Conservation (phyloP, 1,284 basidiomycete species). For the Naganishia albida region DNA sequence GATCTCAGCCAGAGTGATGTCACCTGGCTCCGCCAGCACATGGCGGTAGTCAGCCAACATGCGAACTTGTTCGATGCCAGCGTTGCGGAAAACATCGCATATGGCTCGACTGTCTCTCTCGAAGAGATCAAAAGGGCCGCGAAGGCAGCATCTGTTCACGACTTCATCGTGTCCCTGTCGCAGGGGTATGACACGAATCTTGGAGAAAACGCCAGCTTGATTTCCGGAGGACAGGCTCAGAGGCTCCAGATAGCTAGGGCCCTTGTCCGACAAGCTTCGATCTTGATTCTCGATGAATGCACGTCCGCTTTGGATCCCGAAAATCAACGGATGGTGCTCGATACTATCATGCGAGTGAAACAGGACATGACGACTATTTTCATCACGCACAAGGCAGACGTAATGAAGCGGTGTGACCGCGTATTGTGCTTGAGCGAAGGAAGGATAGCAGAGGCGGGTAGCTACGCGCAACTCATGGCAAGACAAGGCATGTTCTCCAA, state of each 20-base stretch:
- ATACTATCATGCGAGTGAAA: conserved; percentile 69
- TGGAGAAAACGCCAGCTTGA: conserved; percentile 81
- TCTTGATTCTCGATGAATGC: conserved; percentile 93
- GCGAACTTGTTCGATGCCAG: conserved; percentile 83
- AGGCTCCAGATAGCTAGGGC: conserved; percentile 89
- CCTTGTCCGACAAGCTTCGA: conserved; percentile 66
- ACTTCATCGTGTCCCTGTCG: conserved; percentile 79
- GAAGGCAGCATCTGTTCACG: conserved; percentile 73
- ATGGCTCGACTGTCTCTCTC: conserved; percentile 63
- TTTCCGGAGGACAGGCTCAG: conserved; percentile 94
- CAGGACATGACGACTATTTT: conserved; percentile 75
- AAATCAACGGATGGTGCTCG: conserved; percentile 76
- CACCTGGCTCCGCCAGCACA: conserved; percentile 72
- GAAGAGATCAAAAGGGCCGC: conserved; percentile 70
- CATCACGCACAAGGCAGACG: conserved; percentile 87
- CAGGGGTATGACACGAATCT: conserved; percentile 81
- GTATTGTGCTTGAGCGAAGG: conserved; percentile 81
- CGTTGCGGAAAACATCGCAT: conserved; percentile 82
- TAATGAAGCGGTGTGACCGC: conserved; percentile 90
- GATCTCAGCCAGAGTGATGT: conserved; percentile 65
- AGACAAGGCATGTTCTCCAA: conserved; percentile 74
- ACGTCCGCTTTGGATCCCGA: conserved; percentile 84
- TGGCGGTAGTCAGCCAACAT: conserved; percentile 81
- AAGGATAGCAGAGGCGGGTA: conserved; percentile 73
- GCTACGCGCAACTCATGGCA: conserved; percentile 69